Conservation (phyloP, 768 basidiomycete genomes). For the Leccinum subtestaceum region DNA sequence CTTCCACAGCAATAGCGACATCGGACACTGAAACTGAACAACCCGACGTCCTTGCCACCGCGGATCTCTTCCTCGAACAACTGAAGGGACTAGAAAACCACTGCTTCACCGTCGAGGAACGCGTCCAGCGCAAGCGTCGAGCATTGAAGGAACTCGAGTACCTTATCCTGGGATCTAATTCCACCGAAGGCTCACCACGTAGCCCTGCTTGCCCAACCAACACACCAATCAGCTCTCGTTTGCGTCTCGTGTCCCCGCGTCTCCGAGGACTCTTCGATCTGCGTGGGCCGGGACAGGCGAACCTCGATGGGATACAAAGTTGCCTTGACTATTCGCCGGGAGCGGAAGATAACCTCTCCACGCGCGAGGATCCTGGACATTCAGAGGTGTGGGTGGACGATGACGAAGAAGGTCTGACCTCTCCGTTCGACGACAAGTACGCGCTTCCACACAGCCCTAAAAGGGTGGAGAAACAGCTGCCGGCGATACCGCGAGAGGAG, state of each 20-base stretch:
- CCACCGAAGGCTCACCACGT: slow-evolving; percentile 11
- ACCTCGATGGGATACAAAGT: slow-evolving; percentile 24
- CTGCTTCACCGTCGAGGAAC: slow-evolving; percentile 22
- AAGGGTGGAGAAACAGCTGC: slow-evolving; percentile 15
- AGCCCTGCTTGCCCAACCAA: slow-evolving; percentile 22
- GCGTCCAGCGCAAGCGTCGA: slow-evolving; percentile 22
- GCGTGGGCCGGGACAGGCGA: slow-evolving; percentile 24
- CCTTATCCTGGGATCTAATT: slow-evolving; percentile 15
- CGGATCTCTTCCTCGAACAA: slow-evolving; percentile 29
- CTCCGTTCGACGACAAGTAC: slow-evolving; percentile 27
- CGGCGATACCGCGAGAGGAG: slow-evolving; percentile 10
- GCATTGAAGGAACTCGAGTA: slow-evolving; percentile 24
- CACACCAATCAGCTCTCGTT: slow-evolving; percentile 18
- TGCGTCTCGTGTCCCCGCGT: slow-evolving; percentile 23
- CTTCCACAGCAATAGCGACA: background rate
- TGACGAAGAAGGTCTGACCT: slow-evolving; percentile 23
- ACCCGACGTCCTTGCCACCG: slow-evolving; percentile 28
- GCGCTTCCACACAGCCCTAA: slow-evolving; percentile 6
- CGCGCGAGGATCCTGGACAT: slow-evolving; percentile 8
- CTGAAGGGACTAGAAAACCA: slow-evolving; percentile 25
- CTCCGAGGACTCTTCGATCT: slow-evolving; percentile 32
- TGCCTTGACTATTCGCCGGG: slow-evolving; percentile 25
- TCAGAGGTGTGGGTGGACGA: slow-evolving; percentile 26
- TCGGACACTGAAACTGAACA: slow-evolving; percentile 3
- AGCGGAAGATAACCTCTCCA: slow-evolving; percentile 2